phyloP scores from a whole-genome alignment of 129 eudicot species.

The Ambrosia trifida region DNA sequence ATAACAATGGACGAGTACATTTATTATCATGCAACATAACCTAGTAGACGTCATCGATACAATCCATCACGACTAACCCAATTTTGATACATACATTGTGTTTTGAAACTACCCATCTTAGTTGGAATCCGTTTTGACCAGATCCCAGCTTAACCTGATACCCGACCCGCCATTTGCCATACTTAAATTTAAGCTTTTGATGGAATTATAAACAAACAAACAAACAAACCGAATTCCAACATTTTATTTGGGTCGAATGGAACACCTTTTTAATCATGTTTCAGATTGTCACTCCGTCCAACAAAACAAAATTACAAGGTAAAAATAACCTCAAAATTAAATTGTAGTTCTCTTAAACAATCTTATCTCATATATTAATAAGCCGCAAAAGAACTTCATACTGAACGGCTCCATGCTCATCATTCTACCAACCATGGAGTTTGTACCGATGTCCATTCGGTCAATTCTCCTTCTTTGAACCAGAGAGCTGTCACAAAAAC shows the following conservation, averaged over 20 bases:
- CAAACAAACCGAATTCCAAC: not conserved
- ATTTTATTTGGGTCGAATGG: not conserved
- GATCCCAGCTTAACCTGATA: too few species aligned
- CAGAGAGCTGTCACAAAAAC: constrained; percentile 63
- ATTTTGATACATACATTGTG: too few species aligned
- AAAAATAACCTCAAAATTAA: not conserved
- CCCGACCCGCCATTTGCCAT: too few species aligned
- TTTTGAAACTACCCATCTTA: too few species aligned
- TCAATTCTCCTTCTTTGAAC: constrained; percentile 93
- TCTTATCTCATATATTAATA: constrained; percentile 24
- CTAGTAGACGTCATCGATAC: too few species aligned
- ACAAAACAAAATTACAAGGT: constrained; percentile 26
- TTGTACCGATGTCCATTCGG: constrained; percentile 73
- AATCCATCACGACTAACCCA: too few species aligned
- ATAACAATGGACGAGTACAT: too few species aligned
- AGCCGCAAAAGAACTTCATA: constrained; percentile 27
- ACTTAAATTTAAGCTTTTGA: not conserved
- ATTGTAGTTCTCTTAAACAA: not conserved
- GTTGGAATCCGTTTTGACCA: too few species aligned
- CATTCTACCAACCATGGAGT: constrained; percentile 85
- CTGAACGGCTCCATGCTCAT: constrained; percentile 24
- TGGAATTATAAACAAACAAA: not conserved
- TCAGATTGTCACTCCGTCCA: not conserved
- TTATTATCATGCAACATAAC: too few species aligned
- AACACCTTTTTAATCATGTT: not conserved